Percentiles rank a stretch among this genome's conserved stretches.
Evolutionary conservation across 2,329 filamentous ascomycete species (phyloP).

Genomic region (Zymoseptoria passerinii): DNA sequence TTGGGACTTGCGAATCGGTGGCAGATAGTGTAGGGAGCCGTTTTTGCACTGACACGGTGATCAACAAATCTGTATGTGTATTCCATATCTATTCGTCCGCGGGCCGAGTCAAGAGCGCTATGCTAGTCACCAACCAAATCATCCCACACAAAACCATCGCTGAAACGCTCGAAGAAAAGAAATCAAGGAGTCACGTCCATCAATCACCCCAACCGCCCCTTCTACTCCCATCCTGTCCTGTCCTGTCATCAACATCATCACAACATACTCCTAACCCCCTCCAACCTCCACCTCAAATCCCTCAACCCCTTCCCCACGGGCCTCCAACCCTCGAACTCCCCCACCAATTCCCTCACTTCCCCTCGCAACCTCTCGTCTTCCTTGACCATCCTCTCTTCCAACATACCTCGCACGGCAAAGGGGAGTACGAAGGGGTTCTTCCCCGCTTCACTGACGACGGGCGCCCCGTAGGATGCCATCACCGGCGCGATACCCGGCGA

Average conservation of each 20-base stretch:
- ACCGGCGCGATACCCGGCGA: constrained; percentile 26
- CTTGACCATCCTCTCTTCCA: constrained; percentile 87
- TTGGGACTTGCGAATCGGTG: too few relatives aligned
- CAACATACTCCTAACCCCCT: constrained; percentile 81
- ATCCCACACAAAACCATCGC: too few relatives aligned
- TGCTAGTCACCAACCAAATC: too few relatives aligned
- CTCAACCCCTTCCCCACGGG: constrained; percentile 83
- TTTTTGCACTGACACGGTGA: too few relatives aligned
- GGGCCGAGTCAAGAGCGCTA: too few relatives aligned
- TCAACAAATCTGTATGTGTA: too few relatives aligned
- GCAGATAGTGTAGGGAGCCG: too few relatives aligned
- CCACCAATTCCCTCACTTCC: constrained; percentile 72
- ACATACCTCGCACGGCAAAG: constrained; percentile 87
- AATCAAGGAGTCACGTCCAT: too few relatives aligned
- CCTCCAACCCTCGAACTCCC: constrained; percentile 88
- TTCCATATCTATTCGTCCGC: too few relatives aligned
- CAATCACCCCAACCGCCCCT: too few relatives aligned
- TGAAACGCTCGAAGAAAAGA: too few relatives aligned
- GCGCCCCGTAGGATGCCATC: constrained; percentile 35
- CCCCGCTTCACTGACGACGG: constrained; percentile 14
- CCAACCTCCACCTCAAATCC: constrained; percentile 90
- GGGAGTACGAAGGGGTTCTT: constrained; percentile 85
- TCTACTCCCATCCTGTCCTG: too few relatives aligned
- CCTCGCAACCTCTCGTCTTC: constrained; percentile 56
- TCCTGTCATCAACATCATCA: constrained; percentile 22